These are phyloP conservation scores for Aegilops tauschii DNA, from an alignment of 176 grass and related monocot genomes.

Conservation along the genomic window DNA sequence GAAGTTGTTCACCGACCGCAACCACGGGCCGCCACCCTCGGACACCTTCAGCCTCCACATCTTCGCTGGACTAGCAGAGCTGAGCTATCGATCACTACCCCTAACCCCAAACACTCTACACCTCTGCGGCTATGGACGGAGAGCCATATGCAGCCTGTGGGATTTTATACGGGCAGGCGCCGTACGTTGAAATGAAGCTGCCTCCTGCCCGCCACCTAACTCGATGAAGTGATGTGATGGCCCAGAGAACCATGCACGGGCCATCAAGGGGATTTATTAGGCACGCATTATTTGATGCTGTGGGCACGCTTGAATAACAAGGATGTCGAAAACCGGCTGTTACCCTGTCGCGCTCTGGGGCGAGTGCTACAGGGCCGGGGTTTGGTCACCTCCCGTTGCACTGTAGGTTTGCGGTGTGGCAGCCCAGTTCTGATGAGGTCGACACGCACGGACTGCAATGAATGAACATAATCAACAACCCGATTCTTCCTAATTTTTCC, in stretches of 20 bases:
- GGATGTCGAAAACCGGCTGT: no score
- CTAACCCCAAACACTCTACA: background rate
- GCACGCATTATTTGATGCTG: background rate
- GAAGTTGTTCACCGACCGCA: constrained; percentile 45
- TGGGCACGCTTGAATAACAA: no score
- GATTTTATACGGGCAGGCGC: background rate
- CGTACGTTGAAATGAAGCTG: background rate
- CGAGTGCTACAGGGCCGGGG: no score
- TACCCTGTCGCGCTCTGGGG: no score
- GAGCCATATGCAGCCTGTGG: background rate
- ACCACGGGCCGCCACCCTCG: background rate
- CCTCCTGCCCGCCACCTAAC: background rate
- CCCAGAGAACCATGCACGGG: background rate
- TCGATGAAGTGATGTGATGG: background rate
- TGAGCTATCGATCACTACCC: background rate
- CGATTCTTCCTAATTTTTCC: no score
- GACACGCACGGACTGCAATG: no score
- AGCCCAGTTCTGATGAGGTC: no score
- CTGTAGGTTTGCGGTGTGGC: no score
- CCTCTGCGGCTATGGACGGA: background rate
- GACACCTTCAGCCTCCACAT: background rate
- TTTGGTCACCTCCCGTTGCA: no score
- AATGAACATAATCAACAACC: no score
- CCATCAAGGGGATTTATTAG: background rate
- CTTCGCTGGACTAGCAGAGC: background rate